Conservation (phyloP, 1,284 basidiomycete genomes). For the Mycocalia duriaeana region DNA sequence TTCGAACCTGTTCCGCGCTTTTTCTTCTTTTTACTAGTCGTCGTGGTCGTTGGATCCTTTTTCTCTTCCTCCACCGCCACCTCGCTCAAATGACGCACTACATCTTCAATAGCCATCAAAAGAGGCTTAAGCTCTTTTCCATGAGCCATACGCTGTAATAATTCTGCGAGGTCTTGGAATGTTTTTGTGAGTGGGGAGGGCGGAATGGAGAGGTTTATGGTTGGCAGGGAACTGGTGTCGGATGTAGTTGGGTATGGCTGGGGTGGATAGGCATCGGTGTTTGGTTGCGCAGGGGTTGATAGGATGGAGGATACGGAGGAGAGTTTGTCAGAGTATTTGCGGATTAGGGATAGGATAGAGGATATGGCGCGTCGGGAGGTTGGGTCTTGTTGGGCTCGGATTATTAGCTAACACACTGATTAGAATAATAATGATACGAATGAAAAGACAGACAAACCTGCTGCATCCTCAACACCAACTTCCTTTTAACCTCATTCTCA, state of each 20-base stretch:
- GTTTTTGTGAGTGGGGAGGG: too few species aligned
- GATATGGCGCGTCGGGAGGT: constrained; percentile 32
- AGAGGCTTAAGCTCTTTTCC: constrained; percentile 34
- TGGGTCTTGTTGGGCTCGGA: constrained; percentile 34
- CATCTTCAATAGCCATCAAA: constrained; percentile 19
- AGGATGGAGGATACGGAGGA: constrained; percentile 17
- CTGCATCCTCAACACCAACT: constrained; percentile 31
- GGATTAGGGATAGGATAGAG: constrained; percentile 32
- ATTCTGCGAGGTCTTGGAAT: constrained; percentile 33
- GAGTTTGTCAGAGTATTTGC: constrained; percentile 35
- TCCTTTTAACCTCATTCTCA: constrained; percentile 26
- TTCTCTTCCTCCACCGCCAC: constrained; percentile 7
- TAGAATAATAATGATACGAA: not conserved
- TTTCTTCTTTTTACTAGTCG: not conserved
- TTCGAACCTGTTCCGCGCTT: not conserved
- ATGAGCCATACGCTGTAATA: constrained; percentile 38
- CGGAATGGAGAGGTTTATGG: too few species aligned
- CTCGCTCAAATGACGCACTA: constrained; percentile 14
- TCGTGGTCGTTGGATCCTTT: not conserved
- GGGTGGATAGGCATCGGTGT: constrained; percentile 20
- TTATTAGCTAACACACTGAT: constrained; percentile 27
- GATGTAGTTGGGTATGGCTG: constrained; percentile 12
- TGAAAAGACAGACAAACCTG: constrained; percentile 26
- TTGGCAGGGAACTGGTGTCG: not conserved
- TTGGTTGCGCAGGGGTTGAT: constrained; percentile 14